A percentile compares a stretch with the other conserved stretches of the same genome.
phyloP scores from a whole-genome alignment of 495 filamentous ascomycete genomes.

The Penicillium macrosclerotiorum region DNA sequence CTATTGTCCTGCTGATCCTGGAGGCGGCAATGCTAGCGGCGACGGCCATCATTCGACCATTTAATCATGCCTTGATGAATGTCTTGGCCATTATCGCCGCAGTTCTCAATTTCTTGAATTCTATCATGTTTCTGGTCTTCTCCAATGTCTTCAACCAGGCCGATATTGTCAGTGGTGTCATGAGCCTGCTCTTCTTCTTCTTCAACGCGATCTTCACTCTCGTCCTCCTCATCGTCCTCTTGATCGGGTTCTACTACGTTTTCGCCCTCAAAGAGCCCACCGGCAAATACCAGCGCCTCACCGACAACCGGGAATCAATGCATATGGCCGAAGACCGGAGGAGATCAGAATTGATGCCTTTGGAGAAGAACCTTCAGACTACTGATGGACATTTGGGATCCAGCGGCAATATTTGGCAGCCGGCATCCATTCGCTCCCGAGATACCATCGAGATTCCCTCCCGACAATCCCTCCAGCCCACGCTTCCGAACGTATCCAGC shows the following conservation, averaged over 20 bases:
- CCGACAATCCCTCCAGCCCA: conserved; percentile 12
- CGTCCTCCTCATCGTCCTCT: conserved; percentile 80
- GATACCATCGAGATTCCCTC: conserved; percentile 4
- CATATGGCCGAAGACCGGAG: conserved; percentile 83
- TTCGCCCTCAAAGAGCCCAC: conserved; percentile 92
- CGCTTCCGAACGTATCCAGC: conserved; percentile 14
- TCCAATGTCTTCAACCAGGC: conserved; percentile 79
- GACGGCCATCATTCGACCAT: conserved; percentile 78
- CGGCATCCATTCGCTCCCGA: neutral
- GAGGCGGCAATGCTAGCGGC: conserved; percentile 77
- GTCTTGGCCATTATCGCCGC: conserved; percentile 90
- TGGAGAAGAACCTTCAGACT: conserved; percentile 86
- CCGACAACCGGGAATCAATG: conserved; percentile 91
- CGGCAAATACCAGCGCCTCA: conserved; percentile 88
- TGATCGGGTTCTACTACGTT: conserved; percentile 77
- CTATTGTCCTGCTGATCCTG: conserved; percentile 78
- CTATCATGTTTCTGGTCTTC: conserved; percentile 80
- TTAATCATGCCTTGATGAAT: conserved; percentile 98
- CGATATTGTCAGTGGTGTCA: conserved; percentile 79
- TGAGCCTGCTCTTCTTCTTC: conserved; percentile 91
- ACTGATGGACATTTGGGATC: conserved; percentile 41
- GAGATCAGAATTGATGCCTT: conserved; percentile 86
- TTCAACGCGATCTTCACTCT: conserved; percentile 87
- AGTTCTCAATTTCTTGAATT: conserved; percentile 84
- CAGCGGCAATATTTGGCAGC: neutral